Evolutionary conservation across 1,284 basidiomycete genomes (phyloP), one percentile per base, ranked within the genome.

Genomic region (Cutaneotrichosporon cyanovorans): DNA sequence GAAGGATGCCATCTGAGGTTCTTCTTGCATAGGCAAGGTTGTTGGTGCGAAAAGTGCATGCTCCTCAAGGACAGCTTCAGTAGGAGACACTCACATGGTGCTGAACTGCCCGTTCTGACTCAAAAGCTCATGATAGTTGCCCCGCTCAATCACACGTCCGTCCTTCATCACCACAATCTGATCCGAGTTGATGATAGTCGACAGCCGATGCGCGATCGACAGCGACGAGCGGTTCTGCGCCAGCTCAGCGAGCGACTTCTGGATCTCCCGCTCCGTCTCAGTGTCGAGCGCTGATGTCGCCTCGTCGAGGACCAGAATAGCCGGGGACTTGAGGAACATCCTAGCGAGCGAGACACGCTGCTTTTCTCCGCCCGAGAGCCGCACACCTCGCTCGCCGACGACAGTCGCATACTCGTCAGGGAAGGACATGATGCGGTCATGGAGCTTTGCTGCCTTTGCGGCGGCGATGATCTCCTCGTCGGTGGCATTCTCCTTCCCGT

Each of bases 291-390:
- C 90, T 0, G 88, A 92, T 0, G 95, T 98, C 81, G 95, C 93
- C 74, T 98, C 93, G 63, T 98, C 93, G 59, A 98, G 92, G 73
- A 98, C 67, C 57, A 98, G 65, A 59, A 98, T 95, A 5, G 84
- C 82, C 0, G 93, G 90, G 63, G 95, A 84, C 74, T 97, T 97
- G 43, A 98, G 73, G 61, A 98, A 74, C 50, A 95, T 84, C 15
- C 95, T 76, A 5, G 95, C 92, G 34, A 98, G 85, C 0, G 91
- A 92, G 57, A 98, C 72, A 42, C 95, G 74, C 74, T 57, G 51
- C 71, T 98, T 98, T 77, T 98, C 93, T 0, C 95, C 93, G 0
- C 93, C 93, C n/a, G 87, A 91, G 40, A 98, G 86, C 86, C 97
- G 93, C 58, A 96, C 70, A 2, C 93, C 93, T n/a, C 93, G 75